Evolutionary conservation across 306 rosid species (phyloP).

Genomic region (Carpinus fangiana): DNA sequence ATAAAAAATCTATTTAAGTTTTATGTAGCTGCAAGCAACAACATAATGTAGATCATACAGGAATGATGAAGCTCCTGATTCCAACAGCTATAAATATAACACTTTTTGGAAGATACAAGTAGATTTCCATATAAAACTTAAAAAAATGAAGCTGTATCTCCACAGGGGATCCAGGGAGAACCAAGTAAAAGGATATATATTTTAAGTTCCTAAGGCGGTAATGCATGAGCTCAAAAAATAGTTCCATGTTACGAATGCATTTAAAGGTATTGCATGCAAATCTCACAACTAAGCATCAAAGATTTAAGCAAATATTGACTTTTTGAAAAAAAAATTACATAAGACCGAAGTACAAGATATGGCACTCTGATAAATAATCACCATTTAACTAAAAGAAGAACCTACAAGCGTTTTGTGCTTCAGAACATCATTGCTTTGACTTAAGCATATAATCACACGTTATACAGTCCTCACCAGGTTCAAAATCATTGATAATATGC

Average conservation of each 20-base stretch:
- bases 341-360: not conserved
- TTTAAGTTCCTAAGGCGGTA: not conserved
- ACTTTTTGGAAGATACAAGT: not conserved
- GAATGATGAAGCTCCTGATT: slow-evolving; percentile 1
- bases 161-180: not conserved
- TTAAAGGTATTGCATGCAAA: not conserved
- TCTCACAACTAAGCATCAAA: not conserved
- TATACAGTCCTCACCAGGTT: not conserved
- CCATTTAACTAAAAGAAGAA: not conserved
- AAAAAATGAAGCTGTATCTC: not conserved
- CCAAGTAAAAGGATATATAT: not conserved
- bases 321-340: not conserved
- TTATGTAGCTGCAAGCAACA: not conserved
- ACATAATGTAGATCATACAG: not conserved
- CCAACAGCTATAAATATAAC: not conserved
- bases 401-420: not conserved
- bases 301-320: not conserved
- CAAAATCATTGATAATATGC: not conserved
- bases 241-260: not conserved
- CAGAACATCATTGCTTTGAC: not conserved
- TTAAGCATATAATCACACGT: not conserved
- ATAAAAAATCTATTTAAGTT: not conserved
- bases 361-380: not conserved
- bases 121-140: not conserved
- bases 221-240: not conserved